Conservation (phyloP, 768 basidiomycete species). For the Rhizopogon roseolus region DNA sequence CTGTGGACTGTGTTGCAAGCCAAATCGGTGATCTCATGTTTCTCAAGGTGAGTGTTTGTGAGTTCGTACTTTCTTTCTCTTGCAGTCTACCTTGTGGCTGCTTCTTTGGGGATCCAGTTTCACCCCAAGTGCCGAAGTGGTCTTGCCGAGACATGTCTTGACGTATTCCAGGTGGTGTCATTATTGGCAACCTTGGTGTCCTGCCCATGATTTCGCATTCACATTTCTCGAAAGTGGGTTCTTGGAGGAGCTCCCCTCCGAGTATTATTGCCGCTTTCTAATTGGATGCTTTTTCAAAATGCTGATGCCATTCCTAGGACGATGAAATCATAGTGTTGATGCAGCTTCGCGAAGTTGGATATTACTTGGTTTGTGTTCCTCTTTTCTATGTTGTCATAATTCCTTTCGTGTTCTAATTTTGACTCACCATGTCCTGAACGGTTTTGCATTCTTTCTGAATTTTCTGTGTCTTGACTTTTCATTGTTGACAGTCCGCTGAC, state of each 20-base stretch:
- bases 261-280: neutral
- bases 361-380: slow-evolving; percentile 54
- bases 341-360: slow-evolving; percentile 54
- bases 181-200: neutral
- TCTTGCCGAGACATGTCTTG: neutral
- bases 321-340: slow-evolving; percentile 78
- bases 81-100: neutral
- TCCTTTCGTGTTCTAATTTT: neutral
- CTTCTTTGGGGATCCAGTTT: neutral
- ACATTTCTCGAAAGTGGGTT: neutral
- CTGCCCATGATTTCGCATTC: neutral
- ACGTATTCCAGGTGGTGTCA: neutral
- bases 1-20: slow-evolving; percentile 72
- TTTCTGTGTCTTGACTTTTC: neutral
- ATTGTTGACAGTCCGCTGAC: neutral
- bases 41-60: slow-evolving; percentile 52
- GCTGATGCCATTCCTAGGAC: slow-evolving; percentile 37
- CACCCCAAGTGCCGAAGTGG: neutral
- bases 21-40: slow-evolving; percentile 81
- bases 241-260: neutral
- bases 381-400: neutral
- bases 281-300: neutral
- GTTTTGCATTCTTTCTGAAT: neutral
- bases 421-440: neutral
- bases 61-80: neutral